These are phyloP conservation scores for Meyerozyma carpophila DNA, from an alignment of 1,139 yeast species.

Conservation along the genomic window DNA sequence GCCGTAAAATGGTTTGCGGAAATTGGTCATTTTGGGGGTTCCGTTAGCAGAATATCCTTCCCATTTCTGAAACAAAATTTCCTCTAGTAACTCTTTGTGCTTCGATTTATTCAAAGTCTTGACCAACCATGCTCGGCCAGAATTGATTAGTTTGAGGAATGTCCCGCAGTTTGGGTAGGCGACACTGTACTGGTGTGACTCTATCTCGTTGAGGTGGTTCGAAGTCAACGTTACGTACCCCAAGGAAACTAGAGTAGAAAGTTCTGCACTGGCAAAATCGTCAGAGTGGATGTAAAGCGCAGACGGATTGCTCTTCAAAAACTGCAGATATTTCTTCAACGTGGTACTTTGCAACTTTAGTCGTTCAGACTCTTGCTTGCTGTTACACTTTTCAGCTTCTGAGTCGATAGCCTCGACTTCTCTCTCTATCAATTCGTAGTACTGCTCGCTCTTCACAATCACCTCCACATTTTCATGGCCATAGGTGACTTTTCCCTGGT, in stretches of 20 bases:
- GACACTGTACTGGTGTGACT: slow-evolving; percentile 40
- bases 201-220: slow-evolving; percentile 45
- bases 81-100: slow-evolving; percentile 52
- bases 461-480: slow-evolving; percentile 44
- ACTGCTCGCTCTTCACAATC: slow-evolving; percentile 23
- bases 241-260: slow-evolving; percentile 33
- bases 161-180: slow-evolving; percentile 63
- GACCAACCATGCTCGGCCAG: slow-evolving; percentile 48
- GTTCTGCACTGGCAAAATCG: slow-evolving; percentile 21
- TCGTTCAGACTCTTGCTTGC: slow-evolving; percentile 5
- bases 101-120: slow-evolving; percentile 36
- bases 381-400: background rate
- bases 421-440: slow-evolving; percentile 14
- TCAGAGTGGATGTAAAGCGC: slow-evolving; percentile 24
- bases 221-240: slow-evolving; percentile 55
- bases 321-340: slow-evolving; percentile 20
- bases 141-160: slow-evolving; percentile 41
- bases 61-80: slow-evolving; percentile 44
- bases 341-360: slow-evolving; percentile 6
- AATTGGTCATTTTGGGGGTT: slow-evolving; percentile 32
- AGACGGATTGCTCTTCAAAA: slow-evolving; percentile 23
- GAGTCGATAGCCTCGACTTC: slow-evolving; percentile 6
- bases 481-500: slow-evolving; percentile 35
- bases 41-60: slow-evolving; percentile 30
- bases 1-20: slow-evolving; percentile 57